Evolutionary conservation across 2,329 filamentous ascomycete genomes (phyloP).

Genomic region (Penicillium sp.): DNA sequence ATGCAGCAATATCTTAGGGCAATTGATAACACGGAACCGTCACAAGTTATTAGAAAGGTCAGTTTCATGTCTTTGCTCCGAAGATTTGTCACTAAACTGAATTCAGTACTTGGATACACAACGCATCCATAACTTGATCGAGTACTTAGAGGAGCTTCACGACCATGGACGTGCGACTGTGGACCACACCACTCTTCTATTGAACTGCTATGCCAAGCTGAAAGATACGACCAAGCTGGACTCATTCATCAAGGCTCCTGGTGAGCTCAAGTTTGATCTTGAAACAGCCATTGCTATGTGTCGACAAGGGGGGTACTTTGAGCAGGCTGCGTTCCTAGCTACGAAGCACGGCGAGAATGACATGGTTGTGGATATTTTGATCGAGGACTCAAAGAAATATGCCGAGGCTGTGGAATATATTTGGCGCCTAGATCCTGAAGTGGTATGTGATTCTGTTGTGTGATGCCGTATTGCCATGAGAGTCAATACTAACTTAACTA

Average conservation of each 20-base stretch:
- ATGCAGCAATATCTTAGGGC: slow-evolving; percentile 98
- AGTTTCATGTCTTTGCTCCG: neutral
- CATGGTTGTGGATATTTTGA: slow-evolving; percentile 90
- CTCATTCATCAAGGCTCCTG: slow-evolving; percentile 90
- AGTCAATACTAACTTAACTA: slow-evolving; percentile 47
- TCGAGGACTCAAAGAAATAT: slow-evolving; percentile 93
- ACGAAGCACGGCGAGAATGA: slow-evolving; percentile 93
- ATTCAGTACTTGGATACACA: slow-evolving; percentile 88
- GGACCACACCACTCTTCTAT: slow-evolving; percentile 88
- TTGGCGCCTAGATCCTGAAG: slow-evolving; percentile 78
- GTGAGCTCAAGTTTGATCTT: slow-evolving; percentile 89
- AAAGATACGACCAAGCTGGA: slow-evolving; percentile 97
- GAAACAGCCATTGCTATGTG: slow-evolving; percentile 98
- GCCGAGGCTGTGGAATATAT: slow-evolving; percentile 88
- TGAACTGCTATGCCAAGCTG: slow-evolving; percentile 97
- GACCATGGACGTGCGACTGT: slow-evolving; percentile 91
- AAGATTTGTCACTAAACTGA: slow-evolving; percentile 22
- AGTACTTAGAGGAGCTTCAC: slow-evolving; percentile 94
- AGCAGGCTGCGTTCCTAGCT: slow-evolving; percentile 93
- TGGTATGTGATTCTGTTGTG: slow-evolving; percentile 55
- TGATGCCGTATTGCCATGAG: neutral
- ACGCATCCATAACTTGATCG: slow-evolving; percentile 94
- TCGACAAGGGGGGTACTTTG: slow-evolving; percentile 92
- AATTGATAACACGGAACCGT: slow-evolving; percentile 94
- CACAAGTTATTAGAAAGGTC: slow-evolving; percentile 91